Percentiles rank a stretch among this genome's conserved stretches.
These are phyloP conservation scores for Phytophthora macrochlamydospora DNA, from an alignment of 352 stramenopile species.

Conservation along the genomic window DNA sequence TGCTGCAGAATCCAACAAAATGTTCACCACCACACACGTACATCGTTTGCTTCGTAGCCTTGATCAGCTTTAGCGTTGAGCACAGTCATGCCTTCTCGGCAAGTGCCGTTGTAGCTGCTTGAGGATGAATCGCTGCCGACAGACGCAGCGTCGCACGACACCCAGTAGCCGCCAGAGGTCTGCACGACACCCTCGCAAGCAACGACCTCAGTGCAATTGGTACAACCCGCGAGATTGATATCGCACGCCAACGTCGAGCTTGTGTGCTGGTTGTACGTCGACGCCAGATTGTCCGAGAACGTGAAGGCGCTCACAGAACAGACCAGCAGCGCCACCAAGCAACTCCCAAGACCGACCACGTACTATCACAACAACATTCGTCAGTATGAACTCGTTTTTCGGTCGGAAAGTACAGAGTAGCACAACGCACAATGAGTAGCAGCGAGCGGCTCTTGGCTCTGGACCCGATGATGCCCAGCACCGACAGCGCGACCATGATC, in stretches of 20 bases:
- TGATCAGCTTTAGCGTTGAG: constrained; percentile 56
- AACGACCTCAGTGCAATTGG: constrained; percentile 65
- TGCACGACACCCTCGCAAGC: constrained; percentile 52
- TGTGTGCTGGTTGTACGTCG: constrained; percentile 52
- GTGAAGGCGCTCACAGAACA: constrained; percentile 71
- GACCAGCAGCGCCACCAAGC: constrained; percentile 64
- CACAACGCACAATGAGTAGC: constrained; percentile 70
- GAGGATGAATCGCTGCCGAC: constrained; percentile 7
- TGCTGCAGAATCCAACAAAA: not conserved
- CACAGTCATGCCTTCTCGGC: constrained; percentile 58
- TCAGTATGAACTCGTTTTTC: constrained; percentile 2
- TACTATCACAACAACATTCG: constrained; percentile 49
- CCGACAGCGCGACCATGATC: constrained; percentile 63
- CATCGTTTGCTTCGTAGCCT: constrained; percentile 64
- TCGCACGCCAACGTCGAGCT: constrained; percentile 67
- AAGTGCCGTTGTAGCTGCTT: constrained; percentile 29
- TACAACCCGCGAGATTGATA: constrained; percentile 66
- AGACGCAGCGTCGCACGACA: constrained; percentile 37
- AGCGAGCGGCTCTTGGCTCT: constrained; percentile 77
- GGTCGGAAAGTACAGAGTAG: not conserved
- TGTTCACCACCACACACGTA: constrained; percentile 27
- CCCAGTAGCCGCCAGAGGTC: constrained; percentile 42
- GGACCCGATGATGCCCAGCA: constrained; percentile 71
- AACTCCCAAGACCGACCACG: constrained; percentile 65
- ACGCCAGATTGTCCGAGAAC: constrained; percentile 62